Conservation (phyloP, 1,139 yeast genomes). For the Geotrichum candidum region DNA sequence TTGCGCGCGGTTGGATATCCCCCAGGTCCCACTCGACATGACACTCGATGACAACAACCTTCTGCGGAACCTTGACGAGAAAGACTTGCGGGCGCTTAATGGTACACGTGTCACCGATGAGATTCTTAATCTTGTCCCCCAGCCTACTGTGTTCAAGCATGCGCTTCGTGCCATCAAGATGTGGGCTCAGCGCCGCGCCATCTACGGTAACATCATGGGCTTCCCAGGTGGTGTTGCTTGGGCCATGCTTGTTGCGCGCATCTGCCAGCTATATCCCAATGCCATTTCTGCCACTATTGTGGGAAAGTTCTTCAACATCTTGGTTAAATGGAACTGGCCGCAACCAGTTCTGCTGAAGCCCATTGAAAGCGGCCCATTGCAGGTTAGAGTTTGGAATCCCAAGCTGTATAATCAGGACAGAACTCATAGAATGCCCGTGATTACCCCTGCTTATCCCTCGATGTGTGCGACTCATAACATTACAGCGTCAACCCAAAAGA, state of each 20-base stretch:
- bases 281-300: constrained; percentile 90
- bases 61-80: constrained; percentile 80
- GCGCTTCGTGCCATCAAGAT: constrained; percentile 87
- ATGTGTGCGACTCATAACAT: constrained; percentile 99
- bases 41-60: constrained; percentile 80
- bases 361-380: constrained; percentile 95
- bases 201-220: constrained; percentile 90
- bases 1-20: constrained; percentile 72
- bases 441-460: constrained; percentile 97
- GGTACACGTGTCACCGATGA: constrained; percentile 98
- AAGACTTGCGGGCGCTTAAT: constrained; percentile 78
- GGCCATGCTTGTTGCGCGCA: constrained; percentile 98
- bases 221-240: constrained; percentile 99
- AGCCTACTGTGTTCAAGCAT: constrained; percentile 85
- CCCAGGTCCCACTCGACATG: constrained; percentile 70
- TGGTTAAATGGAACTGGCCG: constrained; percentile 96
- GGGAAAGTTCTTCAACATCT: constrained; percentile 78
- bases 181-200: constrained; percentile 95
- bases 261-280: constrained; percentile 92
- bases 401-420: constrained; percentile 80
- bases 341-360: constrained; percentile 90
- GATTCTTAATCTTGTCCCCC: constrained; percentile 80
- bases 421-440: constrained; percentile 94
- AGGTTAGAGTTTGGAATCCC: constrained; percentile 97
- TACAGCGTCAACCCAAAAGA: constrained; percentile 75